phyloP scores from a whole-genome alignment of 768 basidiomycete genomes.

The Trametes punicea region DNA sequence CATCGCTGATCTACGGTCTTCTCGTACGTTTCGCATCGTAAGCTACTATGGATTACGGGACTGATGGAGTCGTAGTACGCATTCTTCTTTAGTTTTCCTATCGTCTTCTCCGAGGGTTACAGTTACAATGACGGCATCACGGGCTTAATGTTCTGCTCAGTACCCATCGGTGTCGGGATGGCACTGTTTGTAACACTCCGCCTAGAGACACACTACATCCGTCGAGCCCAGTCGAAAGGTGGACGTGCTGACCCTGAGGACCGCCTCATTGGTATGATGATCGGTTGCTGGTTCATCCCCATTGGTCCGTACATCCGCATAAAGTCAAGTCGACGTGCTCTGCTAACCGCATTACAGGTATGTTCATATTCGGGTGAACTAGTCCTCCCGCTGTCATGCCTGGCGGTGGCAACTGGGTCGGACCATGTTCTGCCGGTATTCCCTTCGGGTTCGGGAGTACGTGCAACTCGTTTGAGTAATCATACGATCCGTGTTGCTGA shows the following conservation, averaged over 20 bases:
- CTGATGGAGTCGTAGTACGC: constrained; percentile 24
- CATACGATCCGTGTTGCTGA: too few species aligned
- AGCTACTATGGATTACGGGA: too few species aligned
- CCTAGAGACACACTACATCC: constrained; percentile 35
- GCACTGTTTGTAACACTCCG: constrained; percentile 35
- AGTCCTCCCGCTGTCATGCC: constrained; percentile 34
- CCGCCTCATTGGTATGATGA: constrained; percentile 38
- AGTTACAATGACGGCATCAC: constrained; percentile 36
- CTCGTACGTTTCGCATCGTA: constrained; percentile 13
- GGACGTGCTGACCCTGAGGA: constrained; percentile 42
- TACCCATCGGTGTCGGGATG: constrained; percentile 36
- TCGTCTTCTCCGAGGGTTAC: constrained; percentile 37
- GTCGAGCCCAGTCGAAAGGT: constrained; percentile 31
- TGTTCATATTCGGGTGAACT: constrained; percentile 44
- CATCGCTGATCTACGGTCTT: constrained; percentile 41
- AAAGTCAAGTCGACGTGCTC: background rate
- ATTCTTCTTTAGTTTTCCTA: constrained; percentile 35
- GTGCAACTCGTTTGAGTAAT: too few species aligned
- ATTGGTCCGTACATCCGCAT: constrained; percentile 10
- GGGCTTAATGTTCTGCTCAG: constrained; percentile 40
- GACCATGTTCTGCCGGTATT: constrained; percentile 34
- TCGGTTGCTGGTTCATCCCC: constrained; percentile 36
- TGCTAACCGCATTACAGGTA: constrained; percentile 8
- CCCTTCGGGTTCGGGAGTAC: constrained; percentile 37
- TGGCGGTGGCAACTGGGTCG: constrained; percentile 37